Conservation (phyloP, 768 basidiomycete genomes). For the Russula sp. region DNA sequence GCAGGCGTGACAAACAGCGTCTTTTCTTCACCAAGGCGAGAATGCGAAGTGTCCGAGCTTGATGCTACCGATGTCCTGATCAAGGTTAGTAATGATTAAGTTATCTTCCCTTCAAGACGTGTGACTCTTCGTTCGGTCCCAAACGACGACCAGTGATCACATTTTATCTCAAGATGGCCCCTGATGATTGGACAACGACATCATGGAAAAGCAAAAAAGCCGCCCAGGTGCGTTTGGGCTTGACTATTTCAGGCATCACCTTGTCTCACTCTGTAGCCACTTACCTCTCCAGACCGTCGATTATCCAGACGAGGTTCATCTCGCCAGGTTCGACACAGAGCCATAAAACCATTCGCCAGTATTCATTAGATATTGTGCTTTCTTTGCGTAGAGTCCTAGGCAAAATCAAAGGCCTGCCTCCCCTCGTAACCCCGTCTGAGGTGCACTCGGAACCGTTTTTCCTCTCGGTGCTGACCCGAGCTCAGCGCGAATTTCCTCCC, state of each 20-base stretch:
- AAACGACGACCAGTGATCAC: too few relatives aligned
- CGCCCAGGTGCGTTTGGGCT: constrained; percentile 53
- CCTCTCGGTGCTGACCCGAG: not conserved
- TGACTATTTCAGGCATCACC: not conserved
- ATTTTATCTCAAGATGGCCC: not conserved
- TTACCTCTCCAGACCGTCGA: constrained; percentile 31
- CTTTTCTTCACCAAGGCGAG: too few relatives aligned
- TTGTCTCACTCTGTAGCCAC: not conserved
- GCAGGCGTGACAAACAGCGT: too few relatives aligned
- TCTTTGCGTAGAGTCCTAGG: constrained; percentile 54
- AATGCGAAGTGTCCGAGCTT: too few relatives aligned
- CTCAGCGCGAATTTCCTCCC: not conserved
- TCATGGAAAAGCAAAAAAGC: constrained; percentile 77
- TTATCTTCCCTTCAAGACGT: too few relatives aligned
- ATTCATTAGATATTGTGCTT: not conserved
- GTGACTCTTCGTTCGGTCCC: too few relatives aligned
- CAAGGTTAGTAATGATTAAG: too few relatives aligned
- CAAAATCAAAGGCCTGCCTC: constrained; percentile 76
- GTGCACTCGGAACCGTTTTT: constrained; percentile 36
- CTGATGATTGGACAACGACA: constrained; percentile 56
- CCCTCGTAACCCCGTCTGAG: constrained; percentile 90
- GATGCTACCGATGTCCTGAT: too few relatives aligned
- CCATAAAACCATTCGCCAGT: not conserved
- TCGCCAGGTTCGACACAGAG: constrained; percentile 22
- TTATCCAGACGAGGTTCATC: constrained; percentile 36